Evolutionary conservation across 352 stramenopile genomes (phyloP), one percentile per base, ranked within the genome.

Genomic region (Globisporangium sylvaticum): DNA sequence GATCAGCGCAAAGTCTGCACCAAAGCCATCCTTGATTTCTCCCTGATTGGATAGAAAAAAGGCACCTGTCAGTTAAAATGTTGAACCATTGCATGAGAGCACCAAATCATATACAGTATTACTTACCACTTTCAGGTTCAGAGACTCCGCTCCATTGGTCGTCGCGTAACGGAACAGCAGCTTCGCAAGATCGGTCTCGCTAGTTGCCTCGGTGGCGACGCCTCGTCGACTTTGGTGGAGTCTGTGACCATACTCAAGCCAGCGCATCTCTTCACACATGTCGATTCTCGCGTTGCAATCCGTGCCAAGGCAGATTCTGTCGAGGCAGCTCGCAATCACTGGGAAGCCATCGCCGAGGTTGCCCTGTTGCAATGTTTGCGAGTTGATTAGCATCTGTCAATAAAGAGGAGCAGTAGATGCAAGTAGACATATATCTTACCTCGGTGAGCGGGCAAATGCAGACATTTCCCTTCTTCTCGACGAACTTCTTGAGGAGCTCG

Each of bases 211-310:
- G 0, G 77, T 84, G 72, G 78, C 87, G 15, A 92, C 82, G 44
- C 84, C 84, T 37, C 84, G 79, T 37, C 78, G 81, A 56, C 82
- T 89, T 37, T 90, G 71, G 29, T 84, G 76, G 1, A 92, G 75
- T 12, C 84, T 76, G 64, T 92, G 84, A 0, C 81, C 80, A 56
- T 92, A 92, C 64, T 92, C 84, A 9, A 92, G 64, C 84, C 84
- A 92, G 7, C 82, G 84, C 84, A 92, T 92, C 60, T 92, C 84
- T 69, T 92, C 84, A 25, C 81, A 89, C 84, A 92, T 92, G 66
- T 92, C 84, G 46, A 92, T 87, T 46, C 84, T 78, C 14, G 84
- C 82, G 50, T 92, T 92, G 81, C 84, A 91, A 64, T 92, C 84
- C 14, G 82, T 90, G 14, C 84, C 82, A 10, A 92, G 75, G 29